Evolutionary conservation across 1,284 basidiomycete genomes (phyloP), one percentile per base, ranked within the genome.

Genomic region (Ustilago hordei): DNA sequence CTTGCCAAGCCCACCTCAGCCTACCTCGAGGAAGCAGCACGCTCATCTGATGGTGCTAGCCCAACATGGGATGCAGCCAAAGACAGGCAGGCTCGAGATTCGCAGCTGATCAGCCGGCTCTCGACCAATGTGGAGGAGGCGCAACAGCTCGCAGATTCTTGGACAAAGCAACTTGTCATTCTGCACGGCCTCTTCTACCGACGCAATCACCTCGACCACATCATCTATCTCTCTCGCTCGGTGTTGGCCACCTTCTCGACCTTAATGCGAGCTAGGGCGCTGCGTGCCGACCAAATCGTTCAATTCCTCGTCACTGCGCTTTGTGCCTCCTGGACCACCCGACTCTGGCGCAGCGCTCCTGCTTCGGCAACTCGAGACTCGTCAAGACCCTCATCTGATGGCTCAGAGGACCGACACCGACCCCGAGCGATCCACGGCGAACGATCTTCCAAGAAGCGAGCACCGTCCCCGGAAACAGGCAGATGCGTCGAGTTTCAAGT

Each of bases 401-500:
- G 72, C 2, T 71, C 74, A 2, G 74, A 76, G 23, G 68, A 71
- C 23, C 69, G 69, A 19, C 74, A 76, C 23, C 68, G 74, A 23
- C 74, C 74, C 17, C 34, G 61, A 15, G 64, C 60, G 1, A 52
- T 90, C 92, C 58, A 89, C 90, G 8, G 90, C 95, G 76, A 92
- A 92, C 54, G 69, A 12, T 62, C 74, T 4, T 71, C 69, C 23
- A 70, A 62, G 55, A 71, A 41, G 53, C 69, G 69, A 8, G 62
- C 69, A 5, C 52, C 74, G 13, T 77, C 60, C 28, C 68, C 71
- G 2, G 71, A 76, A 43, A 73, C 68, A 12, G 69, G 57, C 3
- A 55, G 66, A n/a, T 71, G 75, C n/a, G 64, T 79, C 61, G 94
- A 95, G 86, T 90, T 90, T 63, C 89, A 90, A 52, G 90, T 93